phyloP scores from a whole-genome alignment of 2,329 filamentous ascomycete genomes.

The Calonectria multiphialidica region DNA sequence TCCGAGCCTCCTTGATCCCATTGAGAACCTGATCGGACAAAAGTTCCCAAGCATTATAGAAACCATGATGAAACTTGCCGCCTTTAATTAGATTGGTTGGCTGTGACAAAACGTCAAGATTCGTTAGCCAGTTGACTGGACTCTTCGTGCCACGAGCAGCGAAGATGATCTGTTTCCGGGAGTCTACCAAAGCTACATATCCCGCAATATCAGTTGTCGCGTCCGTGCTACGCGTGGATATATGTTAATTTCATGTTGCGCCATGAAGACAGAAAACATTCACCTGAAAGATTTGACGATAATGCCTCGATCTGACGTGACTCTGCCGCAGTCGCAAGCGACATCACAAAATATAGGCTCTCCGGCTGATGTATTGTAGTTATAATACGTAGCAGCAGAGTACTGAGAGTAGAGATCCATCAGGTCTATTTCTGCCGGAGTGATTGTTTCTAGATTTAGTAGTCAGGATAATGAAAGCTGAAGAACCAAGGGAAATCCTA shows the following conservation, averaged over 20 bases:
- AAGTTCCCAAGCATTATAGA: constrained; percentile 68
- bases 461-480: no score
- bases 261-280: constrained; percentile 2
- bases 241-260: constrained; percentile 29
- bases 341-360: constrained; percentile 57
- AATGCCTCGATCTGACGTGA: constrained; percentile 56
- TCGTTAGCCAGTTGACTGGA: constrained; percentile 71
- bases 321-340: constrained; percentile 57
- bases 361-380: constrained; percentile 54
- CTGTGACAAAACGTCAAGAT: constrained; percentile 52
- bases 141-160: constrained; percentile 70
- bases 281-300: constrained; percentile 57
- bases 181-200: constrained; percentile 63
- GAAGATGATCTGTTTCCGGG: constrained; percentile 66
- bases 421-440: background rate
- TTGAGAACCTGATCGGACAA: constrained; percentile 56
- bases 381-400: constrained; percentile 66
- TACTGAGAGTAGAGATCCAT: constrained; percentile 60
- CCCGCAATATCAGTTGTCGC: constrained; percentile 58
- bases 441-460: background rate
- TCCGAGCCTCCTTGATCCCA: constrained; percentile 57
- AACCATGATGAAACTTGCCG: constrained; percentile 69
- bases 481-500: no score
- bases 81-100: constrained; percentile 46
- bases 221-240: constrained; percentile 48